Evolutionary conservation across 75 land plant genomes (phyloP).

Genomic region (Pinus albicaulis): DNA sequence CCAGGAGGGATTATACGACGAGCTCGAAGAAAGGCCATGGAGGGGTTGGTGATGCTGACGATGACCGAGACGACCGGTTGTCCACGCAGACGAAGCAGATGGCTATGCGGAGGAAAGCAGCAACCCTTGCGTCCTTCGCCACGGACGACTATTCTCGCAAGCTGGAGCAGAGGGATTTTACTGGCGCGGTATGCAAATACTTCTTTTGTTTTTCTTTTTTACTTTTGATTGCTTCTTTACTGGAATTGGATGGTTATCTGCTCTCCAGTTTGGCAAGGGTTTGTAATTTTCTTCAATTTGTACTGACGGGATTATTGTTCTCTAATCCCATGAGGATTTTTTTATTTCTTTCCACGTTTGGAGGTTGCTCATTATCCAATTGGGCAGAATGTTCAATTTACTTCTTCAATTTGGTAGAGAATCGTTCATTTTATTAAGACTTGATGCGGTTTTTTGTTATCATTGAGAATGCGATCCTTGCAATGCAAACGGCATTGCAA

Average conservation of each 20-base stretch:
- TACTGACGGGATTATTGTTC: background rate
- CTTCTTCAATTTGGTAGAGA: background rate
- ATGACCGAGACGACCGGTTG: slow-evolving; percentile 31
- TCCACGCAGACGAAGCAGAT: slow-evolving; percentile 45
- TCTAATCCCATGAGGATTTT: background rate
- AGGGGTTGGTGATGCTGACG: slow-evolving; percentile 12
- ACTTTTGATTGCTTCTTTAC: background rate
- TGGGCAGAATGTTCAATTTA: background rate
- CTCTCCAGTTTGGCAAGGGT: background rate
- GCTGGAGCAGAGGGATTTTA: slow-evolving; percentile 42
- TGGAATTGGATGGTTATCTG: background rate
- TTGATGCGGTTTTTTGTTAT: background rate
- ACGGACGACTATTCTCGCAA: slow-evolving; percentile 53
- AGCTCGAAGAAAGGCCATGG: background rate
- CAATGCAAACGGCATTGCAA: background rate
- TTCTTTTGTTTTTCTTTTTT: slow-evolving; percentile 4
- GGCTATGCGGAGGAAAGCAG: slow-evolving; percentile 54
- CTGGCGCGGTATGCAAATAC: slow-evolving; percentile 15
- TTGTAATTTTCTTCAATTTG: background rate
- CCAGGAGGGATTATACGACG: slow-evolving; percentile 3
- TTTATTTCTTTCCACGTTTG: background rate
- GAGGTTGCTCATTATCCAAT: background rate
- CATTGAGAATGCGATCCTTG: background rate
- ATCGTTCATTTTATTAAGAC: background rate
- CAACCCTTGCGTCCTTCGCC: slow-evolving; percentile 47